Evolutionary conservation across 2,329 filamentous ascomycete genomes (phyloP), one percentile per base, ranked within the genome.

Genomic region (Capronia epimyces): DNA sequence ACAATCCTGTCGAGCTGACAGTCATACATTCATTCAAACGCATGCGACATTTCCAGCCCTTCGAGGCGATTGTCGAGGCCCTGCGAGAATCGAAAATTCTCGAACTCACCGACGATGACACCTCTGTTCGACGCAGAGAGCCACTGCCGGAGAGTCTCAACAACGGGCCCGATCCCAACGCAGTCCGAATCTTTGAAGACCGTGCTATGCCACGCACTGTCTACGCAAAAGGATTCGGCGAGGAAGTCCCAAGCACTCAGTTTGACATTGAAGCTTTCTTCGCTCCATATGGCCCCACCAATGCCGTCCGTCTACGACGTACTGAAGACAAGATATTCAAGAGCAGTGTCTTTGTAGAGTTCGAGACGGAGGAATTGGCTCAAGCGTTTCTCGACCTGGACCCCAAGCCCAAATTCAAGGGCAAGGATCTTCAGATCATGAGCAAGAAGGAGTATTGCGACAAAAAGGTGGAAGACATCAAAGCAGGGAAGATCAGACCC

Each of bases 191-290:
- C 22, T 75, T 79, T 59, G 80, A 82, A 63, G 77, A 82, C 67
- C 80, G 82, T 69, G 75, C 80, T 50, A 84, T 90, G 69, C 77
- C 80, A 52, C 78, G 84, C 52, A 91, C 84, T 63, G 80, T 95
- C 65, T 98, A 98, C 69, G 89, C 81, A 62, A 98, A 97, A 77
- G 91, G 90, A 43, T 98, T 98, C 63, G 89, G 89, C 39, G 80
- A 86, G 39, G 90, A 95, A 71, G 77, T 79, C n/a, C 77, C 84
- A 9, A 84, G 81, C 55, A 91, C 89, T 22, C 93, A 97, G 70
- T 89, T 95, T 67, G 89, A 96, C 58, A 84, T 98, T 50, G 93
- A 98, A 74, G 83, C 83, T 55, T 96, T 95, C 75, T 95, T 97
- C 68, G 77, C 83, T 49, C 79, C 84, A 52, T 90, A 83, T 67